Evolutionary conservation across 306 rosid genomes (phyloP).

Genomic region (Acacia acuminata): DNA sequence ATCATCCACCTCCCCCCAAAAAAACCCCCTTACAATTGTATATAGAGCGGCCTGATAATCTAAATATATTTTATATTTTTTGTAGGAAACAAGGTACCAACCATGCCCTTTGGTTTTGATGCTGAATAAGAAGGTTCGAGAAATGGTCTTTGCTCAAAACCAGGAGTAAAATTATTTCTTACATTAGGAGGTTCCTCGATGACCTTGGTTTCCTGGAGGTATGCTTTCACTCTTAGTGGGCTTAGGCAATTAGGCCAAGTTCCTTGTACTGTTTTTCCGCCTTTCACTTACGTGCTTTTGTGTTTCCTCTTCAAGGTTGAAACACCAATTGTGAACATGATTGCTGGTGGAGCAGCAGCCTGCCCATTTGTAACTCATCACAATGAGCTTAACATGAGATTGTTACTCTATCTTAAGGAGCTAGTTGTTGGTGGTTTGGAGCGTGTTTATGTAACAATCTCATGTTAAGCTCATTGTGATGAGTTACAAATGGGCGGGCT

Average conservation of each 20-base stretch:
- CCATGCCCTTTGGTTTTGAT: conserved; percentile 88
- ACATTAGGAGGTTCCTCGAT: conserved; percentile 71
- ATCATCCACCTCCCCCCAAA: too few species aligned
- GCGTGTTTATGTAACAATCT: conserved; percentile 87
- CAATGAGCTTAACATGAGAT: conserved; percentile 85
- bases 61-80: background rate
- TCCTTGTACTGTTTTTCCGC: background rate
- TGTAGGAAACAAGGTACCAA: conserved; percentile 91
- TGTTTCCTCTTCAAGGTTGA: conserved; percentile 66
- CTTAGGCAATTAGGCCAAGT: background rate
- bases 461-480: conserved; percentile 93
- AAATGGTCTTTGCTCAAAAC: conserved; percentile 86
- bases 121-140: conserved; percentile 78
- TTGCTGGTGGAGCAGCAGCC: conserved; percentile 98
- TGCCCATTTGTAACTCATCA: conserved; percentile 91
- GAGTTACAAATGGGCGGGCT: conserved; percentile 90
- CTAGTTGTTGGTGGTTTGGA: conserved; percentile 93
- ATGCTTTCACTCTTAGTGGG: conserved; percentile 31
- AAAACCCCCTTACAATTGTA: background rate
- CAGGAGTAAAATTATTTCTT: conserved; percentile 62
- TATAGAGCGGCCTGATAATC: background rate
- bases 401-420: conserved; percentile 85
- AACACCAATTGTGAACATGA: conserved; percentile 99
- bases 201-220: conserved; percentile 93
- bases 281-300: conserved; percentile 25